Base-by-base conservation (phyloP, 1,284 basidiomycete genomes). In the Xerocomus amazonicus region DNA sequence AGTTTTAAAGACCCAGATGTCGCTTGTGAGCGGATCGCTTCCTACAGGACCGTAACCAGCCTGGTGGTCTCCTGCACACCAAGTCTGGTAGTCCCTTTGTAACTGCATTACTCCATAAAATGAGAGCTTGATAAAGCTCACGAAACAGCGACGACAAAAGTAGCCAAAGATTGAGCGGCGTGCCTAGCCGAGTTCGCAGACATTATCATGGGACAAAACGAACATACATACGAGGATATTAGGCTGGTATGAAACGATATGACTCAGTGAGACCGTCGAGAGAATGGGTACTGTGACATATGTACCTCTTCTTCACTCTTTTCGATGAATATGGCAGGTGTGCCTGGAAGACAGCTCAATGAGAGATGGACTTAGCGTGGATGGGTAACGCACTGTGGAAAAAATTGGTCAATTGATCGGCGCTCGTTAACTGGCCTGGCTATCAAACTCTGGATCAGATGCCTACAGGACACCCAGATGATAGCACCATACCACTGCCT, bases 91-190 rank as follows among this genome's bases (percentile, higher is more conserved):
- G 57, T 89, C 81, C 41, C 70, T 66, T 53, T 79, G 79, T 31
- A 91, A 73, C 52, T 78, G 78, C 38, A 77, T 71, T 16, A 86
- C 72, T 5, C 83, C 87, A 46, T 77, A 73, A 56, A 84, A 87
- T 0, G 87, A 87, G 5, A 91, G 71, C 60, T 91, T 91, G 56
- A 77, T 62, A 64, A 84, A 90, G 58, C 78, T 83, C 44, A 88
- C 73, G 53, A 77, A 83, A 60, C 84, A 88, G 39, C 89, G 76
- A 43, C 88, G 82, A 57, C 78, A 81, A 57, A 90, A 90, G 58
- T 81, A 87, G 3, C 88, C 89, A 64, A 90, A 88, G 29, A 88
- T 68, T 1, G 89, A 91, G n/a, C 87, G 81, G 32, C 81, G 79
- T 48, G 71, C 70, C 68, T 70, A 31, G 29, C 34, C 27, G 43